Evolutionary conservation across 352 stramenopile species (phyloP), one percentile per base, ranked within the genome.

Genomic region (Ochromonadaceae sp.): DNA sequence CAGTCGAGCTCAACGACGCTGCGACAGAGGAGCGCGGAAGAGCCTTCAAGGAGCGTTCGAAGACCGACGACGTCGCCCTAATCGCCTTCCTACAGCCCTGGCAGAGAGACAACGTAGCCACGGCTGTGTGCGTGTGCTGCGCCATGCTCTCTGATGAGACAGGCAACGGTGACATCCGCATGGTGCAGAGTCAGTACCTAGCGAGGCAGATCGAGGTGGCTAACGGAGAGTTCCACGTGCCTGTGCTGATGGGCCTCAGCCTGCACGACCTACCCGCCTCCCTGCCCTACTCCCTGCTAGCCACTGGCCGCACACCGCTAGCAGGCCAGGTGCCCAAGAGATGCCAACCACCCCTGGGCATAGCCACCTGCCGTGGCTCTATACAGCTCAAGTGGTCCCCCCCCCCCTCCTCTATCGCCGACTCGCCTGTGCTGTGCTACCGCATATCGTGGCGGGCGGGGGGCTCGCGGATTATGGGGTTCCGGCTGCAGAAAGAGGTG

Each of bases 71-170:
- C 49, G 34, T 81, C 0, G 81, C 77, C 28, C 59, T 86, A 15
- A 35, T 87, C 0, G 67, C 84, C 9, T 70, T 72, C 52, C 52
- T 90, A 2, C 82, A 90, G 67, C 82, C 82, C 9, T 87, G 78
- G 78, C 78, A 87, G 63, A 67, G 52, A 2, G 85, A 74, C 0
- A 25, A 59, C 4, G 62, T 87, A 2, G 75, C 80, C 0, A 84
- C 70, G 32, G 78, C 80, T 0, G 15, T 90, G 0, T 84, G 81
- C 40, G 66, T 78, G 14, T 57, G 28, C 26, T 66, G 49, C 41
- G 70, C 63, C 39, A 68, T 67, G 48, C 35, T 70, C 2, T 25
- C 20, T 32, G 40, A 40, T 81, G 65, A 78, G 72, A 0, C 75
- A 85, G 1, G 35, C 67, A 5, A 76, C 79, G 9, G 31, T 72